These are phyloP conservation scores for Dryadomyces sulphureus DNA, from an alignment of 2,329 filamentous ascomycete genomes.

Conservation along the genomic window DNA sequence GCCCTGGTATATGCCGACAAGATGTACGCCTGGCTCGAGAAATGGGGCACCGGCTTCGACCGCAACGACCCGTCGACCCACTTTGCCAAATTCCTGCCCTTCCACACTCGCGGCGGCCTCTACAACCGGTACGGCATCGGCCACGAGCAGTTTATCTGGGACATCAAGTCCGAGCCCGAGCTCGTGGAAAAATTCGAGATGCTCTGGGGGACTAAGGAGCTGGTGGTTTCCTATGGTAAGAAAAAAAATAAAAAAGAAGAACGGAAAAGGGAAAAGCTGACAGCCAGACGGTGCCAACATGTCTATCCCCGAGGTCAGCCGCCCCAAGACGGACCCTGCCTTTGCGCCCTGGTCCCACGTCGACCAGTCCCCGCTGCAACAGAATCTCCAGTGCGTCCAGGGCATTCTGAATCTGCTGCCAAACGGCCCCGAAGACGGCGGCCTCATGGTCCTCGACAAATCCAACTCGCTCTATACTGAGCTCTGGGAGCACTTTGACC, in stretches of 20 bases:
- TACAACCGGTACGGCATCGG: not conserved
- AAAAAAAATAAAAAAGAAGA: too few relatives aligned
- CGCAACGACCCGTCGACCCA: slow-evolving; percentile 23
- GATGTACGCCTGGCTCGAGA: slow-evolving; percentile 21
- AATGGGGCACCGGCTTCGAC: slow-evolving; percentile 25
- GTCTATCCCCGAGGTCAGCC: slow-evolving; percentile 3
- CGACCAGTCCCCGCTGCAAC: slow-evolving; percentile 4
- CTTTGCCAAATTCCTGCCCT: slow-evolving; percentile 26
- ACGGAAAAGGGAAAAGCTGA: too few relatives aligned
- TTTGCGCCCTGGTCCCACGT: slow-evolving; percentile 4
- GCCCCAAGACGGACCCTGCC: not conserved
- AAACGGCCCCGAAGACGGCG: slow-evolving; percentile 4
- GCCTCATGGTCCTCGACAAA: slow-evolving; percentile 1
- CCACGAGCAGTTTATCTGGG: slow-evolving; percentile 3
- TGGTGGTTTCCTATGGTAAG: slow-evolving; percentile 3
- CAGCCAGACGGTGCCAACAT: slow-evolving; percentile 3
- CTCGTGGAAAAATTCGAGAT: slow-evolving; percentile 10
- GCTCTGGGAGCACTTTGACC: slow-evolving; percentile 8
- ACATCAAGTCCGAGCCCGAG: slow-evolving; percentile 6
- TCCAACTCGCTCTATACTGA: slow-evolving; percentile 5
- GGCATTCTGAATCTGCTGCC: slow-evolving; percentile 6
- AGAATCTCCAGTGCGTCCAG: slow-evolving; percentile 6
- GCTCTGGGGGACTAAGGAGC: slow-evolving; percentile 11
- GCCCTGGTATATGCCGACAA: not conserved
- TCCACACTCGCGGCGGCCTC: slow-evolving; percentile 24